phyloP scores from a whole-genome alignment of 352 stramenopile genomes.

The Paralagenidium karlingii region DNA sequence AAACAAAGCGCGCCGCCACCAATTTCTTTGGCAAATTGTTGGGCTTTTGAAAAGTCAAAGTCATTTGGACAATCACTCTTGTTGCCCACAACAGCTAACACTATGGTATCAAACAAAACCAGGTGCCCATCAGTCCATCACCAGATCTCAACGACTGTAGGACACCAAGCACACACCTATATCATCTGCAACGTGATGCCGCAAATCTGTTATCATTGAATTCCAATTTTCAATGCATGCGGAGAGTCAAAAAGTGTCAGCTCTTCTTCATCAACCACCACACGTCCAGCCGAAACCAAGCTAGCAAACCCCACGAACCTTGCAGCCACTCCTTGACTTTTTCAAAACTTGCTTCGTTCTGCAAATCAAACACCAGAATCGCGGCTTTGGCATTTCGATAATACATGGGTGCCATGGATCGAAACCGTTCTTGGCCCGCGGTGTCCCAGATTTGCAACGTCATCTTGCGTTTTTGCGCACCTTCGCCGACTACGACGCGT shows the following conservation, averaged over 20 bases:
- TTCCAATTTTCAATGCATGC: too few relatives aligned
- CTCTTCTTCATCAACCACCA: not conserved
- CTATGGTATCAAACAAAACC: conserved; percentile 8
- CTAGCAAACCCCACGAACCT: conserved; percentile 11
- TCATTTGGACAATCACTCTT: conserved; percentile 55
- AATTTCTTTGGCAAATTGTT: conserved; percentile 66
- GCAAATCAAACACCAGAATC: conserved; percentile 79
- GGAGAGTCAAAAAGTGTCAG: too few relatives aligned
- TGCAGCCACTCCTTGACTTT: conserved; percentile 83
- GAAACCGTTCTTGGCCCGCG: conserved; percentile 63
- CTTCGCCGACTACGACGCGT: conserved; percentile 49
- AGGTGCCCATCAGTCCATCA: not conserved
- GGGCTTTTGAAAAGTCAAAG: conserved; percentile 58
- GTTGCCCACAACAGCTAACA: conserved; percentile 74
- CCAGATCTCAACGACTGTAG: not conserved
- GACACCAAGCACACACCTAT: conserved; percentile 17
- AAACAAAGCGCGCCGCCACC: conserved; percentile 78
- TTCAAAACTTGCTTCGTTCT: conserved; percentile 61
- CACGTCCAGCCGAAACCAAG: not conserved
- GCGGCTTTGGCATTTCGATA: conserved; percentile 82
- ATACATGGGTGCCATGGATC: conserved; percentile 85
- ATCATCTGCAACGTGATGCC: conserved; percentile 64
- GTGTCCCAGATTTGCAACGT: conserved; percentile 85
- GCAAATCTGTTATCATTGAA: too few relatives aligned
- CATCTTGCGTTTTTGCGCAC: conserved; percentile 41